Evolutionary conservation across 2,329 filamentous ascomycete species (phyloP), one percentile per base, ranked within the genome.

Genomic region (Monilinia fructigena): DNA sequence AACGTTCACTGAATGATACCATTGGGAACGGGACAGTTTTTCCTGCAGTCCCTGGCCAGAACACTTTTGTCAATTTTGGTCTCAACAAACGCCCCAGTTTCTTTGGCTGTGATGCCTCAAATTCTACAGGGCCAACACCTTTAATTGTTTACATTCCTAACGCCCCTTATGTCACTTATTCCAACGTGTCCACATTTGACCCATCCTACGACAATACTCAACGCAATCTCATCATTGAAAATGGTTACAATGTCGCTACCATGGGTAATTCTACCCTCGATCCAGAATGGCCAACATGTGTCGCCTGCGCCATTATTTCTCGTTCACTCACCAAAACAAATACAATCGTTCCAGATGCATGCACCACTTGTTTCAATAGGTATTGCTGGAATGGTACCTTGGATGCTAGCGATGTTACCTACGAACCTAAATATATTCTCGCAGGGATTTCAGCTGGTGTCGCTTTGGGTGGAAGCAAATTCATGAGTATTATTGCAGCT

Each of bases 71-170:
- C 70, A 93, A 93, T 75, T 81, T 91, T 0, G 89, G 89, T 4
- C 80, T 94, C 7, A 94, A 93, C 81, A 84, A 81, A 67, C 83
- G 82, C 5, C 92, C 91, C 0, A 89, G 89, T 1, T 93, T 95
- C 81, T 95, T 95, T 75, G 91, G 91, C 55, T 95, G 91, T 78
- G 80, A 92, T 75, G 81, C 82, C 47, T 80, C 80, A 62, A 92
- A 93, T 77, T 82, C 85, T 59, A 87, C 86, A 0, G 71, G 71
- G 4, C 69, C 75, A 0, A 79, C 84, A 0, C 92, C 93, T 0
- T 78, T 97, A 1, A 81, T 97, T 69, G 91, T 97, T 70, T 99
- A 99, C 80, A 77, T 98, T 55, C 92, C 95, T 67, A 96, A 95
- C 75, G 83, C 88, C 28, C 93, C 93, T 1, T 97, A 96, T 79